Conservation (phyloP, 1,139 yeast genomes). For the Sugiyamaella pinicola region DNA sequence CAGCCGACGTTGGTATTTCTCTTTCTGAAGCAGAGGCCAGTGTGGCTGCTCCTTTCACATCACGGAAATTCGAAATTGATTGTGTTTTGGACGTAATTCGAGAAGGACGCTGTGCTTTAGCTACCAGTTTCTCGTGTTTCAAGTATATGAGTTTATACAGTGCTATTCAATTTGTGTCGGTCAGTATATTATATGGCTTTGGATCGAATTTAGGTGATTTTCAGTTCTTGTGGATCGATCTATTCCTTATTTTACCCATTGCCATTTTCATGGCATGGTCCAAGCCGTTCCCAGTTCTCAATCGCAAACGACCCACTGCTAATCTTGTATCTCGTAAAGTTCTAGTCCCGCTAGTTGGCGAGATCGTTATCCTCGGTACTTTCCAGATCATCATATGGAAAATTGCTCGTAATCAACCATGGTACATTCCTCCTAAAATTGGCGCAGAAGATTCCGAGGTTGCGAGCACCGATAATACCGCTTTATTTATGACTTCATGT, state of each 20-base stretch:
- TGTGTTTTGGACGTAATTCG: constrained; percentile 88
- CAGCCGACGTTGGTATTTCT: constrained; percentile 96
- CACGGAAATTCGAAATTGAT: constrained; percentile 83
- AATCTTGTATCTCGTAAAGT: constrained; percentile 88
- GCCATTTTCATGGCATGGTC: constrained; percentile 98
- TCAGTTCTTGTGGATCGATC: constrained; percentile 91
- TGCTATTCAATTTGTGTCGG: constrained; percentile 91
- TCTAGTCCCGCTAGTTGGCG: constrained; percentile 74
- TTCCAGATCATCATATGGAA: constrained; percentile 75
- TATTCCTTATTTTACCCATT: constrained; percentile 84
- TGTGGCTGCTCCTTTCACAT: constrained; percentile 97
- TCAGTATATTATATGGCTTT: constrained; percentile 76
- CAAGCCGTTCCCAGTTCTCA: constrained; percentile 64
- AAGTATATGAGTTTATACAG: constrained; percentile 97
- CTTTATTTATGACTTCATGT: constrained; percentile 75
- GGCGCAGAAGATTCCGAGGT: constrained; percentile 83
- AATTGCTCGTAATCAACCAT: constrained; percentile 52
- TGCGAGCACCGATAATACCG: constrained; percentile 85
- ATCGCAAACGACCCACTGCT: constrained; percentile 85
- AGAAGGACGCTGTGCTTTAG: constrained; percentile 94
- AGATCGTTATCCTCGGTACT: constrained; percentile 59
- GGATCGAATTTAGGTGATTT: constrained; percentile 98
- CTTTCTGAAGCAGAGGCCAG: constrained; percentile 97
- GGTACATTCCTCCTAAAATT: constrained; percentile 83
- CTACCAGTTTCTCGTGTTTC: constrained; percentile 94